Evolutionary conservation across 1,284 basidiomycete species (phyloP).

Genomic region (Kwoniella shivajii): DNA sequence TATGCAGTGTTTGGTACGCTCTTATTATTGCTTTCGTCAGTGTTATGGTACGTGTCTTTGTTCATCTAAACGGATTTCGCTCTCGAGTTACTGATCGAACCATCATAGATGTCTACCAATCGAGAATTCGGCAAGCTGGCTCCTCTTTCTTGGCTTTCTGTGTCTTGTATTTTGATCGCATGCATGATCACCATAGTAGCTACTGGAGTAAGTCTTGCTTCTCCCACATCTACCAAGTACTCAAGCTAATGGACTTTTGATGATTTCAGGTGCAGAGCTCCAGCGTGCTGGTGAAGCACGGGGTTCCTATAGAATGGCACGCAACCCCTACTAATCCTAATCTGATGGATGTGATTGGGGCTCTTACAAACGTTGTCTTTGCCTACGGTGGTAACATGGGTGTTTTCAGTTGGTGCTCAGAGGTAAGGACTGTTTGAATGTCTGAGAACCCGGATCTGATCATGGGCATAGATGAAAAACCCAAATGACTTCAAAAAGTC

Average conservation of each 20-base stretch:
- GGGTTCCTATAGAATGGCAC: constrained; percentile 37
- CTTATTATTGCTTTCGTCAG: constrained; percentile 39
- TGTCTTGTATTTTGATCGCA: constrained; percentile 39
- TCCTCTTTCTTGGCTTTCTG: constrained; percentile 38
- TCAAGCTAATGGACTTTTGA: neutral
- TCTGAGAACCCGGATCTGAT: neutral
- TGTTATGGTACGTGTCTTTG: constrained; percentile 23
- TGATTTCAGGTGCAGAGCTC: constrained; percentile 22
- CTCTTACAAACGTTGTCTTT: constrained; percentile 46
- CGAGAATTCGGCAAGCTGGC: constrained; percentile 38
- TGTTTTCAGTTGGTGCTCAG: constrained; percentile 45
- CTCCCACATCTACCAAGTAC: neutral
- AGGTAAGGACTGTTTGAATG: constrained; percentile 9
- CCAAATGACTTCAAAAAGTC: constrained; percentile 51
- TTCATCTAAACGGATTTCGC: too few relatives aligned
- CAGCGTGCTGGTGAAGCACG: constrained; percentile 25
- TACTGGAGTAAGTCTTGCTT: constrained; percentile 22
- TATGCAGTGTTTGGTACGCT: constrained; percentile 45
- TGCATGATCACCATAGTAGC: constrained; percentile 43
- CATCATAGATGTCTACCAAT: constrained; percentile 8
- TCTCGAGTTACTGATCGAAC: neutral
- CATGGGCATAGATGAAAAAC: constrained; percentile 29
- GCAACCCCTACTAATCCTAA: constrained; percentile 35
- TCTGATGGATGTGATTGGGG: constrained; percentile 41
- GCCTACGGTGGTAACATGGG: constrained; percentile 48